Percentiles rank a stretch among this genome's conserved stretches.
phyloP scores from a whole-genome alignment of 192 early-diverging fungal species.

The Mortierella claussenii region DNA sequence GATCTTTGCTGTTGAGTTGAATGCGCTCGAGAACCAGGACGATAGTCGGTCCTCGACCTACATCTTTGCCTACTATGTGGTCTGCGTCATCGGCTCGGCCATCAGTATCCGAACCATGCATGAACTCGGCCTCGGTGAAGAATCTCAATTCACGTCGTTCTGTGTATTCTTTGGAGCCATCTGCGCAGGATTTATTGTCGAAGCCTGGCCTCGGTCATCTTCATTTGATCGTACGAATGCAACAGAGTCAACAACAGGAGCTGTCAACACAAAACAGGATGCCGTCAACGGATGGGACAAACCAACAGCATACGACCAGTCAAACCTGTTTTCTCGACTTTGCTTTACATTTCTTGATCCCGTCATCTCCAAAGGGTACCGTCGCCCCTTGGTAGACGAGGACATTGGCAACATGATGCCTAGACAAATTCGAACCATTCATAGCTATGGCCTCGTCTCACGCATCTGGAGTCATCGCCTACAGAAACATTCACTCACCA shows the following conservation, averaged over 20 bases:
- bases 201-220: constrained; percentile 25
- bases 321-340: constrained; percentile 46
- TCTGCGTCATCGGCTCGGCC: constrained; percentile 11
- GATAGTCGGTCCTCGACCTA: constrained; percentile 12
- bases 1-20: constrained; percentile 10
- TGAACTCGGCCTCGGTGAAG: background rate
- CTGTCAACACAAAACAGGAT: too few relatives aligned
- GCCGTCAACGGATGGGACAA: constrained; percentile 9
- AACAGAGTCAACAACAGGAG: too few relatives aligned
- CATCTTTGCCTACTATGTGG: constrained; percentile 11
- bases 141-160: constrained; percentile 22
- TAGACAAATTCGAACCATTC: background rate
- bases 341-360: constrained; percentile 45
- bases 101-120: constrained; percentile 33
- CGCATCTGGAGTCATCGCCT: constrained; percentile 18
- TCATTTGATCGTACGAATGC: background rate
- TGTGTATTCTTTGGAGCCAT: constrained; percentile 28
- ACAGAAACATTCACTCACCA: too few relatives aligned
- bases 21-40: constrained; percentile 6
- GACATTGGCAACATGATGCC: constrained; percentile 52
- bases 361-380: constrained; percentile 30
- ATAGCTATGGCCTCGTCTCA: constrained; percentile 7
- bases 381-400: constrained; percentile 7
- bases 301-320: constrained; percentile 38
- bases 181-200: constrained; percentile 10